Base-by-base conservation (phyloP, 805 yeast species). In the Kodamaea kakaduensis region DNA sequence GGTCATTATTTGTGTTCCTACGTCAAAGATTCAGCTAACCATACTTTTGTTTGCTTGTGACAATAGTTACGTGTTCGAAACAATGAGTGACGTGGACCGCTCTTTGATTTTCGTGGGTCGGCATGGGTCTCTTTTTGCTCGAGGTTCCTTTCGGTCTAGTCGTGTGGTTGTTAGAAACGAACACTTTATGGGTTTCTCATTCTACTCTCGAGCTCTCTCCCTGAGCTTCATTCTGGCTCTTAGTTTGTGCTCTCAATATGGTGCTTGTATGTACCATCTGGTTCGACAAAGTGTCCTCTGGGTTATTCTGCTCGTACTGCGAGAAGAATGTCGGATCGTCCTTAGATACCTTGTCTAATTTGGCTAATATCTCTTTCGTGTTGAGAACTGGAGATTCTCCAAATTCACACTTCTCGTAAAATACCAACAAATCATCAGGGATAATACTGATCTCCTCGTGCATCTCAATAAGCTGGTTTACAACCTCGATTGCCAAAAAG, bases 401-500 rank as follows among this genome's bases (percentile, higher is more conserved):
- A 40, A 65, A 74, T 15, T 66, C 73, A 47, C 73, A 66, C 31
- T 63, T 61, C 12, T 72, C 66, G 45, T 71, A 69, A 24, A 82
- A 57, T 7, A 63, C 63, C 48, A 72, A 51, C 25, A 87, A 51
- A 45, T 78, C 89, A 2, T 56, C 58, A 0, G 98, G 97, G 25
- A 90, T 81, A 35, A 78, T 68, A 25, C 87, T 75, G 42, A 90
- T 72, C 39, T 84, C 84, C 44, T 84, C 89, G 54, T 85, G 88
- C 41, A 78, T 71, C 40, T 84, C 84, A 43, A 93, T 88, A 56
- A 93, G 65, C 44, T 78, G 77, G 56, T 86, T 84, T 22, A 93
- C 81, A 20, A 88, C 90, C 55, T 90, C 97, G 52, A 93, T 89
- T 1, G 95, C 95, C 45, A 87, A 65, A 52, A 89, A 85, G 53